Conservation (phyloP, 106 monocot species). For the Gastrodia elata region DNA sequence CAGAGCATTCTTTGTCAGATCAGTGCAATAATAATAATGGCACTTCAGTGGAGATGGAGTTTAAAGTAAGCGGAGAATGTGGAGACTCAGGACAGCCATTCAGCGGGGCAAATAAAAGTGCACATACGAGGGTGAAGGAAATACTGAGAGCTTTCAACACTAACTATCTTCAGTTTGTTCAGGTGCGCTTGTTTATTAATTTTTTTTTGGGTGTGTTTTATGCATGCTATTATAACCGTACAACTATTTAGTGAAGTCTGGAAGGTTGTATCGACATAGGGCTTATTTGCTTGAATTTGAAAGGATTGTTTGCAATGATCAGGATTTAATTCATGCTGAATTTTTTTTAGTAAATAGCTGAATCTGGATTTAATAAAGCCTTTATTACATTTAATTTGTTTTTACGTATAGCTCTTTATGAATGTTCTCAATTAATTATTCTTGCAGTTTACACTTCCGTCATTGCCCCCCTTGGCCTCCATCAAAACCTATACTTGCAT, state of each 20-base stretch:
- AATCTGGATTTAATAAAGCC: too few species aligned
- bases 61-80: background rate
- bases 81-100: background rate
- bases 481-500: too few species aligned
- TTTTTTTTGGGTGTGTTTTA: too few species aligned
- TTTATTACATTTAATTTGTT: too few species aligned
- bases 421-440: too few species aligned
- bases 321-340: too few species aligned
- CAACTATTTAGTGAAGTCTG: background rate
- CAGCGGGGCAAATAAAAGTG: conserved; percentile 20
- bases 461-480: too few species aligned
- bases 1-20: background rate
- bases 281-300: background rate
- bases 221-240: background rate
- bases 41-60: background rate
- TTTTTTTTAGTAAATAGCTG: too few species aligned
- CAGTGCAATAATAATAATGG: background rate
- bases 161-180: conserved; percentile 38
- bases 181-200: conserved; percentile 24
- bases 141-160: conserved; percentile 36
- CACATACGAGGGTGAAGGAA: conserved; percentile 31
- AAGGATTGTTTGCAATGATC: too few species aligned
- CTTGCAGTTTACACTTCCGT: too few species aligned
- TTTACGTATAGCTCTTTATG: too few species aligned
- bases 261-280: background rate